These are phyloP conservation scores for Aurifilum marmelostoma DNA, from an alignment of 2,329 filamentous ascomycete genomes.

Conservation along the genomic window DNA sequence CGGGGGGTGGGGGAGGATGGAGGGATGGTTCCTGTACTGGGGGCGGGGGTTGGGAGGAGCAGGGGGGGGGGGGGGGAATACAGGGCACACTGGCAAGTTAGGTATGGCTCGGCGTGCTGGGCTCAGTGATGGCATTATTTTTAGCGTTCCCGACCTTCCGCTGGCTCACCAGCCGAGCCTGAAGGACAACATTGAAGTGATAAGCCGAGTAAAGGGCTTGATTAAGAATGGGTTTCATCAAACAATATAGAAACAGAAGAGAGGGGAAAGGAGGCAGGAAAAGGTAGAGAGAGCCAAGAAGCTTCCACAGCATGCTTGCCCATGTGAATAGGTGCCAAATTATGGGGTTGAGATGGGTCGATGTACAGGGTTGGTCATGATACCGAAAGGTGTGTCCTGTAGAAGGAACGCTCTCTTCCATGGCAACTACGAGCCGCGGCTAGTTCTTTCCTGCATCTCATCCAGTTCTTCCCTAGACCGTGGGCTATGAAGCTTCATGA, in stretches of 20 bases:
- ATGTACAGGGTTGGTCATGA: neutral
- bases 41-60: neutral
- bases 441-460: neutral
- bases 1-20: neutral
- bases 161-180: neutral
- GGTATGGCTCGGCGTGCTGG: no score
- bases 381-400: neutral
- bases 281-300: neutral
- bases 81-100: neutral
- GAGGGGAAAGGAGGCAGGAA: neutral
- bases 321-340: neutral
- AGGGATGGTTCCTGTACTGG: neutral
- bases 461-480: no score
- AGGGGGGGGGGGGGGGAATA: neutral
- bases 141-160: constrained; percentile 14
- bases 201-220: neutral
- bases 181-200: neutral
- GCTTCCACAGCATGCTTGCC: neutral
- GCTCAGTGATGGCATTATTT: neutral
- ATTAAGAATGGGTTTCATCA: neutral
- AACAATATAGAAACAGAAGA: no score
- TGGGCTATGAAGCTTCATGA: neutral
- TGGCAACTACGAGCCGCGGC: neutral
- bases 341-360: neutral
- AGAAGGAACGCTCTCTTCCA: neutral